Conservation (phyloP, 2,329 filamentous ascomycete species). For the Leptographium procerum region DNA sequence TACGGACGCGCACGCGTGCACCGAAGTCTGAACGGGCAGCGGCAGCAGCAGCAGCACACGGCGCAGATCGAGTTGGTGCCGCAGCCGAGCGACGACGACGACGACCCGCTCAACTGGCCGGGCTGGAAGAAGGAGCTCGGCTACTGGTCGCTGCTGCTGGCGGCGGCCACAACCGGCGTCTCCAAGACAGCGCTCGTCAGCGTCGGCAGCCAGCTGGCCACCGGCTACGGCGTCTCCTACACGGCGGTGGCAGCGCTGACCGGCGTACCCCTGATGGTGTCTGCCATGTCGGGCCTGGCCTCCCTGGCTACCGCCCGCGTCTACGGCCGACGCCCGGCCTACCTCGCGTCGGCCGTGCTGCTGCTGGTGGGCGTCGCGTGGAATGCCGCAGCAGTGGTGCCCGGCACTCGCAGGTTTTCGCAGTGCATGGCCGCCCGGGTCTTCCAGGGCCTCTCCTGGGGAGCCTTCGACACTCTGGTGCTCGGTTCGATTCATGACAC, state of each 20-base stretch:
- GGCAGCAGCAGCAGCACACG: slow-evolving; percentile 34
- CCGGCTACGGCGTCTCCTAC: slow-evolving; percentile 32
- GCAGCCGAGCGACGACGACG: slow-evolving; percentile 41
- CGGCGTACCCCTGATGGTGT: slow-evolving; percentile 39
- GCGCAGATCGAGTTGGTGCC: slow-evolving; percentile 36
- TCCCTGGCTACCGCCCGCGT: slow-evolving; percentile 32
- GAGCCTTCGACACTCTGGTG: slow-evolving; percentile 43
- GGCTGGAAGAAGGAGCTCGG: slow-evolving; percentile 41
- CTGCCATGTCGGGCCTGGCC: slow-evolving; percentile 31
- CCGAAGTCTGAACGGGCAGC: slow-evolving; percentile 24
- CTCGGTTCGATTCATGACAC: slow-evolving; percentile 43
- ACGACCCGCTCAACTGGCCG: slow-evolving; percentile 49
- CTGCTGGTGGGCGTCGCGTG: slow-evolving; percentile 39
- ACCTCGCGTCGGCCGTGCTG: slow-evolving; percentile 32
- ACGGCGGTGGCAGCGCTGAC: slow-evolving; percentile 37
- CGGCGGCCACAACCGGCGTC: slow-evolving; percentile 34
- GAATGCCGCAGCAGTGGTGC: slow-evolving; percentile 25
- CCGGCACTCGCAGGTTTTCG: slow-evolving; percentile 26
- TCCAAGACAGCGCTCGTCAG: slow-evolving; percentile 43
- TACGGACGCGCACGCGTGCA: slow-evolving; percentile 7
- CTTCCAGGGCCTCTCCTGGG: slow-evolving; percentile 48
- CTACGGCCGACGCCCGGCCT: slow-evolving; percentile 42
- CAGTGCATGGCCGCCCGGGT: slow-evolving; percentile 40
- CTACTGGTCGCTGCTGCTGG: slow-evolving; percentile 33
- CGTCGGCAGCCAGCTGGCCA: slow-evolving; percentile 32